Evolutionary conservation across 495 filamentous ascomycete species (phyloP).

Genomic region (Hyaloscypha variabilis): DNA sequence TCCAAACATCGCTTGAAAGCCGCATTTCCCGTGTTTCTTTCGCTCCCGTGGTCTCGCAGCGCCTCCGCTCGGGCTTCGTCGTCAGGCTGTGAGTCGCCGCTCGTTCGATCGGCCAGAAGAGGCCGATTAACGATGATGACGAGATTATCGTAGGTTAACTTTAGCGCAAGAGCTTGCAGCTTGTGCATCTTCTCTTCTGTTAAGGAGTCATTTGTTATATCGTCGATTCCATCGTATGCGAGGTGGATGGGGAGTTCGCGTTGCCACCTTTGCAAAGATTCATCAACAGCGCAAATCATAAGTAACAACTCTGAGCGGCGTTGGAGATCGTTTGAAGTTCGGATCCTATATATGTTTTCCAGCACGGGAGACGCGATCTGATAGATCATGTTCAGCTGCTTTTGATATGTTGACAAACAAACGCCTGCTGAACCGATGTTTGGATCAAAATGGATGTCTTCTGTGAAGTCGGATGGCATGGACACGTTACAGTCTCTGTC

Average conservation of each 20-base stretch:
- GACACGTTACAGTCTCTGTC: conserved; percentile 40
- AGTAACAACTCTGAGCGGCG: conserved; percentile 25
- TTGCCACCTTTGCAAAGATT: conserved; percentile 35
- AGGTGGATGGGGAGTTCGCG: conserved; percentile 30
- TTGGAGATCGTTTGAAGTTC: conserved; percentile 29
- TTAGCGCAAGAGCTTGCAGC: conserved; percentile 36
- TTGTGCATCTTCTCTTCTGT: conserved; percentile 31
- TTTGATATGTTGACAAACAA: conserved; percentile 39
- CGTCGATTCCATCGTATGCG: conserved; percentile 29
- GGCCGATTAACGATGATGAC: conserved; percentile 41
- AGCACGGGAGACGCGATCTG: conserved; percentile 37
- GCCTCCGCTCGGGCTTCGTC: conserved; percentile 1
- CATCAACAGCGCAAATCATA: conserved; percentile 30
- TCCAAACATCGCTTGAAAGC: conserved; percentile 35
- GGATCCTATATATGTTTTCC: conserved; percentile 37
- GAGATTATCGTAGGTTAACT: conserved; percentile 41
- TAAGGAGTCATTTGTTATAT: conserved; percentile 25
- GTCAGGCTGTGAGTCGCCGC: conserved; percentile 2
- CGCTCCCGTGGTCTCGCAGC: conserved; percentile 9
- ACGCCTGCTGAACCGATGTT: conserved; percentile 15
- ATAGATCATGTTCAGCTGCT: conserved; percentile 38
- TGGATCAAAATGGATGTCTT: conserved; percentile 31
- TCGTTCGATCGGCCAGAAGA: conserved; percentile 32
- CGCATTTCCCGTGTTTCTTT: background rate
- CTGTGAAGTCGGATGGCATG: conserved; percentile 36